Base-by-base conservation (phyloP, 1,284 basidiomycete species). In the Moniliophthora roreri region DNA sequence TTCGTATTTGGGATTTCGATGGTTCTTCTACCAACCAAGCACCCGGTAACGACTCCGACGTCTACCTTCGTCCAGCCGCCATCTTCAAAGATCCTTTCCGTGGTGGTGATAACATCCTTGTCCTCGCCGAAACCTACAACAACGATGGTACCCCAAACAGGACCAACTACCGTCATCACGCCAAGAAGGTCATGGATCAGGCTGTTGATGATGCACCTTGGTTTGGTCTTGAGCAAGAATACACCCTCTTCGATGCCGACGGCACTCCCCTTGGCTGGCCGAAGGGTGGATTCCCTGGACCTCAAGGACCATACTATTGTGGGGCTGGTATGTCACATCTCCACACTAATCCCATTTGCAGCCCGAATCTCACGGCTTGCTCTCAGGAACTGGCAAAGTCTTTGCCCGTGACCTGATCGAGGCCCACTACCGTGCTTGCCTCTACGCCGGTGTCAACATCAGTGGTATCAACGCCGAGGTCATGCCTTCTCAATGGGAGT, bases 31-130 rank as follows among this genome's bases (percentile, higher is more conserved):
- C 95, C 67, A 92, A 92, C 74, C 95, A 97, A 76, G 96, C 95
- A 54, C 94, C 95, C 41, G 95, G 95, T 44, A 69, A 81, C 67
- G 91, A 99, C 79, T 99, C 97, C 28, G 97, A 99, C 69, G 90
- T 99, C 78, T 97, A 95, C 79, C 93, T 99, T 62, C 93, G 96
- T 62, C 97, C 97, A 50, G 94, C 87, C 58, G 87, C 95, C 66
- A 95, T 95, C 78, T 99, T 97, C 89, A 95, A 91, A 68, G 97
- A 99, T 71, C 97, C 97, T 52, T 99, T 99, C 95, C 95, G 97
- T 66, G 91, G 94, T 50, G 96, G 96, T 59, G 89, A 95, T 79
- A 98, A 98, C 81, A 96, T 98, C 68, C 85, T 98, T 59, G 95
- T 98, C 64, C 89, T 98, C 52, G 93, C 95, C 52, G 94, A 95